Conservation (phyloP, 257 asterid genomes). For the Petunia secreta region DNA sequence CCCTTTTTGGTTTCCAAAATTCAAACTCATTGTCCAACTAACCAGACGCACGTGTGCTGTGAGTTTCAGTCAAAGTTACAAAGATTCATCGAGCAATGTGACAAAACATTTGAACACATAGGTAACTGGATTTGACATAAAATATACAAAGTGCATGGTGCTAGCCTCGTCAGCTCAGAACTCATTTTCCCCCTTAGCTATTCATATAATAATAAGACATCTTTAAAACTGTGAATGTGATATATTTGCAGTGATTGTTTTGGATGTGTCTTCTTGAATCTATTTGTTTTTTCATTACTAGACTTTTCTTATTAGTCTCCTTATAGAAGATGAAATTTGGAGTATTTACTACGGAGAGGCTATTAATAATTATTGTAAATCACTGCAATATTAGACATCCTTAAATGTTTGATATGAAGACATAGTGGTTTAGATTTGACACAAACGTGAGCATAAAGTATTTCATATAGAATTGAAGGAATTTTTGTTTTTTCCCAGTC, state of each 20-base stretch:
- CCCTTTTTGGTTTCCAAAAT: constrained; percentile 17
- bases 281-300: not conserved
- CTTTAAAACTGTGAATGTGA: not conserved
- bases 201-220: not conserved
- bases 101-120: constrained; percentile 25
- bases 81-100: constrained; percentile 30
- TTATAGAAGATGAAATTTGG: not conserved
- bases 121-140: constrained; percentile 29
- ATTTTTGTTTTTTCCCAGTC: constrained; percentile 42
- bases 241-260: not conserved
- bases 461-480: constrained; percentile 19
- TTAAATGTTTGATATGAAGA: not conserved
- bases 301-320: not conserved
- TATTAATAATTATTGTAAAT: constrained; percentile 16
- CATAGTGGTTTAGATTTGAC: constrained; percentile 10
- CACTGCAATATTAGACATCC: constrained; percentile 10
- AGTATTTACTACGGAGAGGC: not conserved
- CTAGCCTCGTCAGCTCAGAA: constrained; percentile 10
- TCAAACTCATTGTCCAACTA: constrained; percentile 11
- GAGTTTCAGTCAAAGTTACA: constrained; percentile 24
- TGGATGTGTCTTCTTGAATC: not conserved
- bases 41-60: constrained; percentile 24
- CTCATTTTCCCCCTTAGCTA: constrained; percentile 3
- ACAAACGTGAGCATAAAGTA: constrained; percentile 6
- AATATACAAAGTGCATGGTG: constrained; percentile 21